These are phyloP conservation scores for Candolleomyces eurysporus DNA, from an alignment of 768 basidiomycete genomes.

Conservation along the genomic window DNA sequence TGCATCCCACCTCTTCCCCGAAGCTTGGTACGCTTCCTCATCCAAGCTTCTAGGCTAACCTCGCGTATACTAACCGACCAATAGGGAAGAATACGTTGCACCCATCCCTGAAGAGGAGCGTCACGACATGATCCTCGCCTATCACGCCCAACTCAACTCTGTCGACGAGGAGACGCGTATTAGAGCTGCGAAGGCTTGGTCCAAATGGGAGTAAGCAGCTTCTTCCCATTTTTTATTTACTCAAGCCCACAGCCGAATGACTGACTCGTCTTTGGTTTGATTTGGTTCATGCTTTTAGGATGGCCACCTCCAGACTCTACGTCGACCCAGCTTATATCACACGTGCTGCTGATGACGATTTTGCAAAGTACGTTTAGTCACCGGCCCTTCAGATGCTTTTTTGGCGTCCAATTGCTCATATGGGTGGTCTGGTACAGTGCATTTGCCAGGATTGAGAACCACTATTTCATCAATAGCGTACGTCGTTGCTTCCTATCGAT, in stretches of 20 bases:
- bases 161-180: constrained; percentile 63
- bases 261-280: too few relatives aligned
- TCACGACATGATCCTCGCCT: constrained; percentile 79
- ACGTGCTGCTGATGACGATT: constrained; percentile 68
- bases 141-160: constrained; percentile 76
- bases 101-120: constrained; percentile 81
- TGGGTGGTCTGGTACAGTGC: too few relatives aligned
- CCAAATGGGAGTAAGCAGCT: constrained; percentile 87
- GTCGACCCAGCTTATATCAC: constrained; percentile 69
- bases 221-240: too few relatives aligned
- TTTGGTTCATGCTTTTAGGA: constrained; percentile 46
- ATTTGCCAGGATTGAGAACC: constrained; percentile 78
- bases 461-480: constrained; percentile 84
- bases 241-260: too few relatives aligned
- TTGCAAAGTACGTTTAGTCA: constrained; percentile 58
- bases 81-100: constrained; percentile 84
- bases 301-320: constrained; percentile 75
- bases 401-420: not conserved
- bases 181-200: constrained; percentile 80
- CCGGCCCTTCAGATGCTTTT: constrained; percentile 3
- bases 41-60: not conserved
- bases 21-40: constrained; percentile 62
- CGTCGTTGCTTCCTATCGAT: constrained; percentile 16
- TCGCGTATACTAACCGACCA: not conserved
- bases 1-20: constrained; percentile 77